phyloP scores from a whole-genome alignment of 768 basidiomycete genomes.

The Pleurotus tuber-regium region DNA sequence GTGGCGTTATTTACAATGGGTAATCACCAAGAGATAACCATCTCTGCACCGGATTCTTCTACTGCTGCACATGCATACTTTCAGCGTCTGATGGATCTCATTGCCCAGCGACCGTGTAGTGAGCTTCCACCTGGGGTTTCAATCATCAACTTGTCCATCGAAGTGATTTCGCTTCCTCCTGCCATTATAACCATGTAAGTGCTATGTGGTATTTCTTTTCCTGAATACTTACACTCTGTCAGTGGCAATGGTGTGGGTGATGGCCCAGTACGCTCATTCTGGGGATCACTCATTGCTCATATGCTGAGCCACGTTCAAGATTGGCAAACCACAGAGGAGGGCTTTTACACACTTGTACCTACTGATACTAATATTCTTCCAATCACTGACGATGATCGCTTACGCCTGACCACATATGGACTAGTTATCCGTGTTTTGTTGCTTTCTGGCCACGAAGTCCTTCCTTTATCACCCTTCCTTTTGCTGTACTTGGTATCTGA shows the following conservation, averaged over 20 bases:
- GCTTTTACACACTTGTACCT: background rate
- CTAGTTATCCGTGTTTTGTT: background rate
- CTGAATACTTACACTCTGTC: background rate
- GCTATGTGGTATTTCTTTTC: no score
- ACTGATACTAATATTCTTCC: background rate
- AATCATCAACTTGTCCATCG: no score
- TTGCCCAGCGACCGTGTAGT: no score
- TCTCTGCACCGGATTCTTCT: no score
- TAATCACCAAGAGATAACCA: no score
- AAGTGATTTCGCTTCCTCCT: no score
- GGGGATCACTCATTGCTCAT: background rate
- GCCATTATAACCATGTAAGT: no score
- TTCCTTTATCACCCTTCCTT: conserved; percentile 8
- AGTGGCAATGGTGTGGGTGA: conserved; percentile 5
- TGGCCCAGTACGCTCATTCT: conserved; percentile 6
- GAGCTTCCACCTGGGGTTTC: no score
- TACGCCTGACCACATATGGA: background rate
- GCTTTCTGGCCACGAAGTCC: background rate
- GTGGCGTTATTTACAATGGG: no score
- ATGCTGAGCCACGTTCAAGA: background rate
- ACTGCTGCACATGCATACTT: no score
- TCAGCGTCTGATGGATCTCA: no score
- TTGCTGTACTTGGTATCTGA: conserved; percentile 3
- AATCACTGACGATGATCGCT: background rate
- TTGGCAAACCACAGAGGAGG: conserved; percentile 2